These are phyloP conservation scores for Globisporangium okanoganense DNA, from an alignment of 352 stramenopile species.

Conservation along the genomic window DNA sequence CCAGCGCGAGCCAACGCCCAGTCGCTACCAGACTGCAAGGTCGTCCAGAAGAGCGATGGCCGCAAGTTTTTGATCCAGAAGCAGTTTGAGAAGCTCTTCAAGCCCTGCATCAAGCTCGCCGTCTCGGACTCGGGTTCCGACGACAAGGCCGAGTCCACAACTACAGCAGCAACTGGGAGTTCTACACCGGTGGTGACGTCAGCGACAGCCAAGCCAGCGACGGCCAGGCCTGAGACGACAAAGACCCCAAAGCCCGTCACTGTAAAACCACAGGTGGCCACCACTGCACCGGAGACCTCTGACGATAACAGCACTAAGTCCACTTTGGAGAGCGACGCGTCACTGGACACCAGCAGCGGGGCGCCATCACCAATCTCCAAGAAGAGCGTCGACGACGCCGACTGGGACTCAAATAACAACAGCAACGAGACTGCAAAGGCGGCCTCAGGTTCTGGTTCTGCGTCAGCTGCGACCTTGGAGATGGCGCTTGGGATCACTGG, in stretches of 20 bases:
- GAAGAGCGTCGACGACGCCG: neutral
- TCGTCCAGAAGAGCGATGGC: neutral
- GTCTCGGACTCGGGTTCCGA: neutral
- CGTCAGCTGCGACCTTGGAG: neutral
- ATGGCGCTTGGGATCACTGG: neutral
- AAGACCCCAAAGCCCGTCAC: neutral
- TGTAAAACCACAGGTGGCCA: neutral
- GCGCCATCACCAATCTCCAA: neutral
- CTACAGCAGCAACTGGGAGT: neutral
- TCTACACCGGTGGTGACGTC: neutral
- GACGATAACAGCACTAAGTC: neutral
- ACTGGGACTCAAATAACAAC: neutral
- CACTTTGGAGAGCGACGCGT: neutral
- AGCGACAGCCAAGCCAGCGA: neutral
- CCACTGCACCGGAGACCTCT: neutral
- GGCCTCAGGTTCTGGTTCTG: neutral
- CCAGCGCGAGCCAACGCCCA: neutral
- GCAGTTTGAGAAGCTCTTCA: constrained; percentile 1
- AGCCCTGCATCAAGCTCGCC: neutral
- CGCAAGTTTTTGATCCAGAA: neutral
- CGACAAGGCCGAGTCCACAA: neutral
- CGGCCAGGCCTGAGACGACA: neutral
- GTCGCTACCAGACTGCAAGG: neutral
- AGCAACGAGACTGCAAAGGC: neutral
- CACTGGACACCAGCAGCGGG: neutral